phyloP scores from a whole-genome alignment of 768 basidiomycete species.

The Panellus pusillus region DNA sequence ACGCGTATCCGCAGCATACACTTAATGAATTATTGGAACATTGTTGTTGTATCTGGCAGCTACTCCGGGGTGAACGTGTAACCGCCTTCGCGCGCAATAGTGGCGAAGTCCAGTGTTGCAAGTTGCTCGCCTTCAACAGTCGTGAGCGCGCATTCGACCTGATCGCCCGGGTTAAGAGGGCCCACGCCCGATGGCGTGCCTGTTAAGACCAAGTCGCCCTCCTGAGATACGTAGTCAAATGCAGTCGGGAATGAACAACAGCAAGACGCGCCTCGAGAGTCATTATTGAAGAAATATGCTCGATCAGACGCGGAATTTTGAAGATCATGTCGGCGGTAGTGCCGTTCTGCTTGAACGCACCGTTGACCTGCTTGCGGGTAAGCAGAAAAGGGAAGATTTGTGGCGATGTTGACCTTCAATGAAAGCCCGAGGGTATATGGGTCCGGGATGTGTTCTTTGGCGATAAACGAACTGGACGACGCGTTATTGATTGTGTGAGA shows the following conservation, averaged over 20 bases:
- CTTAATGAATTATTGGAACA: too few relatives aligned
- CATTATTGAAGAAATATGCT: conserved; percentile 95
- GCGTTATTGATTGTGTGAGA: neutral
- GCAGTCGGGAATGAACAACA: neutral
- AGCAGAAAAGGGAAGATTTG: neutral
- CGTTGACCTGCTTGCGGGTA: conserved; percentile 66
- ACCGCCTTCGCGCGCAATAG: conserved; percentile 67
- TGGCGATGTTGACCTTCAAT: conserved; percentile 55
- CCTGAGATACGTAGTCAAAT: conserved; percentile 43
- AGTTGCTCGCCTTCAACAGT: conserved; percentile 57
- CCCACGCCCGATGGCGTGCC: conserved; percentile 94
- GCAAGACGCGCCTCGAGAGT: conserved; percentile 74
- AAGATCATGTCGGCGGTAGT: conserved; percentile 91
- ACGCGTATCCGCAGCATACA: neutral
- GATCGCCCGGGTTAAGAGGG: conserved; percentile 72
- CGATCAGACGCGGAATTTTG: conserved; percentile 81
- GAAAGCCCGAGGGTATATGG: conserved; percentile 75
- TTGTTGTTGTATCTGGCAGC: conserved; percentile 5
- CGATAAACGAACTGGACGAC: conserved; percentile 68
- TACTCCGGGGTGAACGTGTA: conserved; percentile 35
- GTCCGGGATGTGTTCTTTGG: conserved; percentile 65
- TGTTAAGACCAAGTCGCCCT: conserved; percentile 88
- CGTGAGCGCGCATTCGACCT: conserved; percentile 69
- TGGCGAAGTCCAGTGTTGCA: conserved; percentile 62
- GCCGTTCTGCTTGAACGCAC: conserved; percentile 78